Evolutionary conservation across 352 stramenopile species (phyloP).

Genomic region (Blastocystis sp.): DNA sequence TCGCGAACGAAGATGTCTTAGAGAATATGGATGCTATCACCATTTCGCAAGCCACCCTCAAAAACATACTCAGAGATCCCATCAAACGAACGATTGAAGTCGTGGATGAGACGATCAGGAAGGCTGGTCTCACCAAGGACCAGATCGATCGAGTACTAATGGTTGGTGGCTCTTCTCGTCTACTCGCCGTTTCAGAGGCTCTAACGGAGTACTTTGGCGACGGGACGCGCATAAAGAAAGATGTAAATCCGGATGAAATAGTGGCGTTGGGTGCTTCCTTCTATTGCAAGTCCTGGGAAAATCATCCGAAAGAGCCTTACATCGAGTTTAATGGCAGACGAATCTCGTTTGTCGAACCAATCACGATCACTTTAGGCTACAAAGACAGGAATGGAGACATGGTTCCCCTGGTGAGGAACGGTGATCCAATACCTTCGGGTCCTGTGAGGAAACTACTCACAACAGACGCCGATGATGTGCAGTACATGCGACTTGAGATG

Average conservation of each 20-base stretch:
- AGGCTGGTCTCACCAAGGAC: conserved; percentile 86
- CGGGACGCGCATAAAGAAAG: neutral
- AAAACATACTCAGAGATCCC: neutral
- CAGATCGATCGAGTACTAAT: conserved; percentile 68
- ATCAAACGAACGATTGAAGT: neutral
- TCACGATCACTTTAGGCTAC: neutral
- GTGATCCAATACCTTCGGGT: neutral
- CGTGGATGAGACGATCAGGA: conserved; percentile 86
- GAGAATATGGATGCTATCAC: neutral
- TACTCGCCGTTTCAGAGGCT: neutral
- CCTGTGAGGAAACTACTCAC: neutral
- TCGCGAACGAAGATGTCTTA: neutral
- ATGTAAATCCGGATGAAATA: neutral
- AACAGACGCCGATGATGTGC: neutral
- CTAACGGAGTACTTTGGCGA: neutral
- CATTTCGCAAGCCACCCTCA: conserved; percentile 65
- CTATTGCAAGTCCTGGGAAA: neutral
- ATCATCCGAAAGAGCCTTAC: conserved; percentile 70
- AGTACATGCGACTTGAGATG: neutral
- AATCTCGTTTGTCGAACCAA: neutral
- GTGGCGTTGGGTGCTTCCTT: neutral
- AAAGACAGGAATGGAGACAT: neutral
- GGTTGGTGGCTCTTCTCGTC: neutral
- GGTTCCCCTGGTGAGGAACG: neutral
- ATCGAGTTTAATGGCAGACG: neutral